Evolutionary conservation across 306 rosid species (phyloP), one percentile per base, ranked within the genome.

Genomic region (Delonix regia): DNA sequence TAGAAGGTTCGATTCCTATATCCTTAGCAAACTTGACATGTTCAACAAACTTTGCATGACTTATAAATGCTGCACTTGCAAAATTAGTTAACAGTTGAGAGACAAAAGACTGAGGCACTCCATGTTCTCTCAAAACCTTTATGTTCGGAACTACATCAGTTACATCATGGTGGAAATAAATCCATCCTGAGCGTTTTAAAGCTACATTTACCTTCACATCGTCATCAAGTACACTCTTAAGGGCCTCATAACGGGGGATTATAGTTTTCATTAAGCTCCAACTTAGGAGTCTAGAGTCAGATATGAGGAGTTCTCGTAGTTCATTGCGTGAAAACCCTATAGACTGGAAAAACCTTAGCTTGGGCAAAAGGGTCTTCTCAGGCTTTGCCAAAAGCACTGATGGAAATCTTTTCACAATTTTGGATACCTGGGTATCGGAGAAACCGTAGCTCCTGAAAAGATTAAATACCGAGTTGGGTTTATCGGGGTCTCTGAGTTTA

Each of bases 281-380:
- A 2, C 0, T 0, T 8, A 86, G 10, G 11, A 85, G 6, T 4
- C 0, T 0, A 1, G 82, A 57, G 30, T 16, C 33, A 0, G 0
- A 2, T 67, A n/a, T 0, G 27, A 89, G 4, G 22, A 81, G 15
- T 57, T 41, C 69, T 2, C 68, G 80, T 55, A 83, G 60, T 49
- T 83, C 86, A 5, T 63, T 16, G 44, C 60, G 13, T 30, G 86
- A 83, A 70, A 79, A 9, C 21, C 89, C 90, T 28, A 81, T 64
- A 19, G 90, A 81, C 5, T 18, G 79, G 2, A 83, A 65, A 68
- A 81, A 86, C 47, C 75, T 67, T 47, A 85, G 68, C 63, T 85
- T 86, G 49, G 90, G 93, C 67, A 79, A 69, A 42, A 87, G 85
- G 74, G 67, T 78, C 4, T 68, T 74, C 27, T 85, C 79, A 21